Conservation (phyloP, 2,329 filamentous ascomycete species). For the Endoconidiophora laricicola region DNA sequence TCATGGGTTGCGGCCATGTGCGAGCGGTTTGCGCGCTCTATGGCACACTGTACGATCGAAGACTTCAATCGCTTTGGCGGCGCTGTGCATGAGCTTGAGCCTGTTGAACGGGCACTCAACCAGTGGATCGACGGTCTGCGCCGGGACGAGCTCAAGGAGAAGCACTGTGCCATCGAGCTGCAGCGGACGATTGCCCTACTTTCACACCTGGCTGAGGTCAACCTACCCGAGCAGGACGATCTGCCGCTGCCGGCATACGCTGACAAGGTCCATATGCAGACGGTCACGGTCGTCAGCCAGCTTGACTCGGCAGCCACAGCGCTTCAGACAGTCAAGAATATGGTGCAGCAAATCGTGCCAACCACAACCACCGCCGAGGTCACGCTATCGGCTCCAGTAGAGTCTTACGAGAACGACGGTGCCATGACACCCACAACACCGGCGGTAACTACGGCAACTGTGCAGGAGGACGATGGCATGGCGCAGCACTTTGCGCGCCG, state of each 20-base stretch:
- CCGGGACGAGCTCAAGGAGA: conserved; percentile 71
- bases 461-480: conserved; percentile 42
- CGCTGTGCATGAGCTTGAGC: conserved; percentile 73
- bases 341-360: conserved; percentile 45
- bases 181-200: conserved; percentile 73
- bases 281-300: conserved; percentile 60
- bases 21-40: conserved; percentile 65
- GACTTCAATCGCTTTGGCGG: conserved; percentile 66
- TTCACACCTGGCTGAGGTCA: conserved; percentile 68
- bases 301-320: conserved; percentile 61
- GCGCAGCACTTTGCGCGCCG: conserved; percentile 52
- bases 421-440: not conserved
- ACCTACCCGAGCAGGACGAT: conserved; percentile 47
- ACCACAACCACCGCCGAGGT: conserved; percentile 13
- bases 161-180: conserved; percentile 64
- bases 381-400: not conserved
- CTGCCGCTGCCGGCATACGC: conserved; percentile 49
- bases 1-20: conserved; percentile 72
- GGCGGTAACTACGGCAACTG: not conserved
- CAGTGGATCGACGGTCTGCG: conserved; percentile 73
- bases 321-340: conserved; percentile 43
- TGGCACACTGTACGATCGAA: conserved; percentile 59
- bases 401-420: conserved; percentile 6
- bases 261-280: conserved; percentile 63
- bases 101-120: conserved; percentile 78